phyloP scores from a whole-genome alignment of 768 basidiomycete species.

The Paxillus rubicundulus region DNA sequence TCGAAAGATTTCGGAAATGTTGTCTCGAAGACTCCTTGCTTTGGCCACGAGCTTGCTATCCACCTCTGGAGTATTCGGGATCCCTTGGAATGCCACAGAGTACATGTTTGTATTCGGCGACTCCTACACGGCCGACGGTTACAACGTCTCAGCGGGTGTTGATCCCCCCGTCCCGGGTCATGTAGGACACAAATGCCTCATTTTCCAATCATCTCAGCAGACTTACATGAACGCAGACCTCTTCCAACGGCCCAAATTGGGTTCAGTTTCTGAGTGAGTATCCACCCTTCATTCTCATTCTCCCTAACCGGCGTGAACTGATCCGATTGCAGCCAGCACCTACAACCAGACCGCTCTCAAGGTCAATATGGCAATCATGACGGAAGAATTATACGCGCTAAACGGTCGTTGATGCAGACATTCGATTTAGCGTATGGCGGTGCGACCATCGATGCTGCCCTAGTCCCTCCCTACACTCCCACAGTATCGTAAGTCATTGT shows the following conservation, averaged over 20 bases:
- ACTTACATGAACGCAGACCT: conserved; percentile 37
- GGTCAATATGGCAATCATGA: conserved; percentile 25
- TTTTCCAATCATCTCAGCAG: background rate
- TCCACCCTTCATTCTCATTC: background rate
- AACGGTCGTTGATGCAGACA: no score
- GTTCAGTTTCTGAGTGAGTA: conserved; percentile 48
- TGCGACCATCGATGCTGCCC: conserved; percentile 40
- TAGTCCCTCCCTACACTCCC: conserved; percentile 53
- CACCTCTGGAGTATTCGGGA: conserved; percentile 15
- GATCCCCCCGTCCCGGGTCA: conserved; percentile 49
- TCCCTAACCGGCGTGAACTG: background rate
- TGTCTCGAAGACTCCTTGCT: conserved; percentile 1
- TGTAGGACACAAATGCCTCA: conserved; percentile 32
- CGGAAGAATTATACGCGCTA: background rate
- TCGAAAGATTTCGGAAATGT: conserved; percentile 11
- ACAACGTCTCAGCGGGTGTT: conserved; percentile 55
- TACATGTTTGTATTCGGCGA: conserved; percentile 63
- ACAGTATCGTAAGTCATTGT: conserved; percentile 48
- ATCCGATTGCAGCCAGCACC: conserved; percentile 37
- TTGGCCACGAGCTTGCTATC: conserved; percentile 5
- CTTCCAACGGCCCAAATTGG: conserved; percentile 65
- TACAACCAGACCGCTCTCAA: conserved; percentile 56
- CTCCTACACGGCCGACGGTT: conserved; percentile 60
- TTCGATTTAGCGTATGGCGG: no score
- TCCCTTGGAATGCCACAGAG: conserved; percentile 51